These are phyloP conservation scores for Mycena pura DNA, from an alignment of 768 basidiomycete genomes.

Conservation along the genomic window DNA sequence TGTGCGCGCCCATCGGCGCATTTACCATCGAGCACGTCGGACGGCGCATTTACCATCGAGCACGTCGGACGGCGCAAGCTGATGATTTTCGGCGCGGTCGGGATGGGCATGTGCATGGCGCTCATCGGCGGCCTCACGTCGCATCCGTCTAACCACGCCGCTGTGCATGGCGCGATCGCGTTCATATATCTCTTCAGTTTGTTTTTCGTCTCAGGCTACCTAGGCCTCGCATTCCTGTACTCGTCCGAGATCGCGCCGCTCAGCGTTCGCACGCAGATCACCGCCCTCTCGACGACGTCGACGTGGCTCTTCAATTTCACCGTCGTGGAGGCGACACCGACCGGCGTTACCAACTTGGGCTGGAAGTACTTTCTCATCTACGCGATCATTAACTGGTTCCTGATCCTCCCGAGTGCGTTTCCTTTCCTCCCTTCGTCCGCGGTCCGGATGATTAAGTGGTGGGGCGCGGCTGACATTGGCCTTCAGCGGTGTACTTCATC, in stretches of 20 bases:
- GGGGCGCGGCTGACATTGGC: neutral
- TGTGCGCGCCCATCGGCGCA: slow-evolving; percentile 24
- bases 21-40: slow-evolving; percentile 26
- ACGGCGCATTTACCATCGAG: slow-evolving; percentile 26
- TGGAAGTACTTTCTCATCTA: slow-evolving; percentile 26
- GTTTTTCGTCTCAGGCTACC: slow-evolving; percentile 27
- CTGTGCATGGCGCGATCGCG: slow-evolving; percentile 27
- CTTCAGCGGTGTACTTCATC: slow-evolving; percentile 21
- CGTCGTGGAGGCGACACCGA: slow-evolving; percentile 27
- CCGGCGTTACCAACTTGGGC: slow-evolving; percentile 20
- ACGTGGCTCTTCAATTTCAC: slow-evolving; percentile 27
- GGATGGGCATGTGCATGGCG: slow-evolving; percentile 27
- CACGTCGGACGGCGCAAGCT: slow-evolving; percentile 23
- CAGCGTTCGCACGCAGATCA: slow-evolving; percentile 26
- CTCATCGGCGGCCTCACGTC: slow-evolving; percentile 18
- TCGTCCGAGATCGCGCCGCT: slow-evolving; percentile 24
- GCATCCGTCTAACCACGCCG: slow-evolving; percentile 15
- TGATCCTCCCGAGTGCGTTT: slow-evolving; percentile 23
- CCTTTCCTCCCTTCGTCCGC: neutral
- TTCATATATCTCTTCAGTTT: slow-evolving; percentile 25
- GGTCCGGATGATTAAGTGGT: neutral
- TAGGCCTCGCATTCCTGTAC: slow-evolving; percentile 29
- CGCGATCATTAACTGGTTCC: slow-evolving; percentile 24
- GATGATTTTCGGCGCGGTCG: slow-evolving; percentile 24
- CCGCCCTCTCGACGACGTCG: slow-evolving; percentile 24